A percentile compares a stretch with the other conserved stretches of the same genome.
Evolutionary conservation across 2,329 filamentous ascomycete species (phyloP).

Genomic region (Calonectria pteridis): DNA sequence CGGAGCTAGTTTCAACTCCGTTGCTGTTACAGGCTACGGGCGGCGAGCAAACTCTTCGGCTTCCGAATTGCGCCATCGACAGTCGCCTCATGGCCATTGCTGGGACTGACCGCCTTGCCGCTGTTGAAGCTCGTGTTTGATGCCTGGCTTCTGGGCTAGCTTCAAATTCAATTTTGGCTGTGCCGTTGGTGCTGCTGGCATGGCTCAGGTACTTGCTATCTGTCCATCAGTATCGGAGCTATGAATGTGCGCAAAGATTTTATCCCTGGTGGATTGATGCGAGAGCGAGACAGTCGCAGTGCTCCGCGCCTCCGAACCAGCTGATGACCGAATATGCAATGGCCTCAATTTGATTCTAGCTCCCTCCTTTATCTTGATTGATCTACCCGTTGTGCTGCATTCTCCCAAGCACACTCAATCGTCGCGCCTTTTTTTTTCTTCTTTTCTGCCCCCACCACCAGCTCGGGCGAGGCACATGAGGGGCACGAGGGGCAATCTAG

Average conservation of each 20-base stretch:
- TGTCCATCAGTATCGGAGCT: background rate
- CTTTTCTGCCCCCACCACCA: background rate
- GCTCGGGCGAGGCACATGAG: slow-evolving; percentile 6
- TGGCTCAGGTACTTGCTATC: background rate
- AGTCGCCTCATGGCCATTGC: slow-evolving; percentile 36
- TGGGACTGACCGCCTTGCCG: slow-evolving; percentile 16
- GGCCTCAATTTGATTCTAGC: background rate
- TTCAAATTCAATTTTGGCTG: slow-evolving; percentile 6
- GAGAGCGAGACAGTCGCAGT: background rate
- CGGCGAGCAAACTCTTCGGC: slow-evolving; percentile 35
- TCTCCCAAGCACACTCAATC: background rate
- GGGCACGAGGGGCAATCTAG: background rate
- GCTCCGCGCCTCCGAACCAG: background rate
- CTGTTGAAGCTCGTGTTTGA: background rate
- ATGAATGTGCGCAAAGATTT: background rate
- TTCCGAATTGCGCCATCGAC: slow-evolving; percentile 46
- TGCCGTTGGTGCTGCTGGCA: slow-evolving; percentile 13
- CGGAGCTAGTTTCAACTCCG: slow-evolving; percentile 37
- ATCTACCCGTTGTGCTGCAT: slow-evolving; percentile 4
- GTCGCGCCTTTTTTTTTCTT: background rate
- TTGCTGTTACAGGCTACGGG: slow-evolving; percentile 23
- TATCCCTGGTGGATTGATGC: background rate
- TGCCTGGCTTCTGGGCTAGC: slow-evolving; percentile 16
- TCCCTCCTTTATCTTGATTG: slow-evolving; percentile 2
- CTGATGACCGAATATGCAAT: background rate